Evolutionary conservation across 768 basidiomycete genomes (phyloP), one percentile per base, ranked within the genome.

Genomic region (Russula earlei): DNA sequence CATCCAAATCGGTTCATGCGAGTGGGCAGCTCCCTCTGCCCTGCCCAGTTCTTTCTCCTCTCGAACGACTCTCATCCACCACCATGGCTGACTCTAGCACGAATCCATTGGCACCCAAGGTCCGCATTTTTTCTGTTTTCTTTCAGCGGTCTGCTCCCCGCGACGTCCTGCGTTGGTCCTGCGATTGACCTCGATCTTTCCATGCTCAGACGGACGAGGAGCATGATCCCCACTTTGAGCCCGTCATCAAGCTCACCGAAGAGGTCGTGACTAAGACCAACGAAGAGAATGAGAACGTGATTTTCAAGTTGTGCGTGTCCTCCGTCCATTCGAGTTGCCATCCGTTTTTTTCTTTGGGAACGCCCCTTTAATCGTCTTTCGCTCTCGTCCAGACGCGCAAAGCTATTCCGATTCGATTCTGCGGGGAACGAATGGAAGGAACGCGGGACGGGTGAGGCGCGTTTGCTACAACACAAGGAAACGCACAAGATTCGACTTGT

Each of bases 241-340:
- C 96, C 49, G 90, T 98, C 58, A 86, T 96, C 76, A 90, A 83
- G 73, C 88, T 98, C 72, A 95, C 92, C 8, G 88, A 99, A 72
- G 84, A 91, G 69, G 89, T 99, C 60, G 90, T 93, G 69, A 86
- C 84, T 54, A 94, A 94, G 82, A 98, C 95, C 7, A 74, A 79
- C 67, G 96, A 99, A 71, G 96, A 98, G 69, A 85, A 95, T 64
- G 96, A 99, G 71, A 80, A 88, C 27, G 81, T 85, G 27, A 73
- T 88, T 61, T 97, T 97, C 83, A 98, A 98, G 78, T 90, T 97
- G 95, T 94, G 65, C 67, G 89, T 77, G 40, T 48, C 56, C 56
- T 58, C 67, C 56, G 63, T 42, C 41, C 44, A 54, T 58, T 43
- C 27, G 38, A 52, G 38, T 36, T 40, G 25, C n/a, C 11, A 52